Evolutionary conservation across 768 basidiomycete genomes (phyloP), one percentile per base, ranked within the genome.

Genomic region (Gymnopilus junonius): DNA sequence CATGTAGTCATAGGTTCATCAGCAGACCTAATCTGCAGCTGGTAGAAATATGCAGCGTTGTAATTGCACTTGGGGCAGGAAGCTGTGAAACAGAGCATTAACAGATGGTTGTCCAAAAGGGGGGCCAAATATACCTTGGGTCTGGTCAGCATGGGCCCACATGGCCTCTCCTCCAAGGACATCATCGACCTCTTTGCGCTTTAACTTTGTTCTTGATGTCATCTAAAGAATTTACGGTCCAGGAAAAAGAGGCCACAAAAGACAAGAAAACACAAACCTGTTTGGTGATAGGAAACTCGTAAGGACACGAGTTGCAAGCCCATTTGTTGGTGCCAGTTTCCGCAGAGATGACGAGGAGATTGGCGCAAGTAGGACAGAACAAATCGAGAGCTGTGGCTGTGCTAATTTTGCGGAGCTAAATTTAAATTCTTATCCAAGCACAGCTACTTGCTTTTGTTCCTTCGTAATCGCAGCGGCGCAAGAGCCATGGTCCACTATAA

Each of bases 281-380:
- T 71, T 94, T 92, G 2, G 87, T 85, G 69, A 97, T 94, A 0
- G 93, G 92, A 72, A 96, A 98, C 71, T 98, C 94, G 73, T 99
- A 99, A 3, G 97, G 90, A 73, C 97, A 99, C 1, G 91, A 89
- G 68, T 93, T 92, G 73, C 95, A 98, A 0, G 90, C 89, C 91
- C 94, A 97, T 81, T 94, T 95, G 79, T 97, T 92, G 74, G 88
- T 89, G 1, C 91, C 90, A 0, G 89, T 88, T 63, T 92, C 90
- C 6, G 85, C 80, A 4, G 90, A 92, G 53, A 94, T 88, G 46
- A 91, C 83, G 15, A 96, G 85, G 45, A 94, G 82, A 75, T 98
- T 99, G 29, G 93, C 88, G 71, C 97, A 99, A 57, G 90, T 93
- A 31, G 97, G 97, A 73, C 97, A 98, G 82, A 97, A 97, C 35